A percentile compares a stretch with the other conserved stretches of the same genome.
Conservation (phyloP, 2,329 filamentous ascomycete species). For the Exophiala sideris region DNA sequence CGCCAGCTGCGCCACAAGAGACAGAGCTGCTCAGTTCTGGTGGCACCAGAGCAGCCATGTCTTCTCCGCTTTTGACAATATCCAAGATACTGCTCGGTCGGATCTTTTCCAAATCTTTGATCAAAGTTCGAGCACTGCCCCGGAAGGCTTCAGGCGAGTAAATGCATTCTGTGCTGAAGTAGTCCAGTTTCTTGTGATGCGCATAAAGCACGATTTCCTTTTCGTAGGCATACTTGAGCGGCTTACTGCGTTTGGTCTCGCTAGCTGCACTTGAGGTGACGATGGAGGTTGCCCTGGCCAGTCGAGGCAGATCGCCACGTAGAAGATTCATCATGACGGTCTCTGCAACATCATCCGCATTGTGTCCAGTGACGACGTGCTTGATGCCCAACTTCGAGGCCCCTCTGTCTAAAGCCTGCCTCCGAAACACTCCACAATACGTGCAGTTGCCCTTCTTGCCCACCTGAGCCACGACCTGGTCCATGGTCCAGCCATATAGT, state of each 20-base stretch:
- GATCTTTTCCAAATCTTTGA: constrained; percentile 93
- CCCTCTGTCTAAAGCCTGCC: constrained; percentile 89
- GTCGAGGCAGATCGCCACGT: constrained; percentile 79
- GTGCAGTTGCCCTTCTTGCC: constrained; percentile 99
- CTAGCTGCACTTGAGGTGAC: constrained; percentile 73
- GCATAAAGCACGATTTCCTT: constrained; percentile 99
- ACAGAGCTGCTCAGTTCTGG: constrained; percentile 47
- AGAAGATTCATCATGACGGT: constrained; percentile 97
- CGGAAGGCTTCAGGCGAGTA: constrained; percentile 97
- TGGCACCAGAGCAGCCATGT: constrained; percentile 87
- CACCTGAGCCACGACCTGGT: constrained; percentile 92
- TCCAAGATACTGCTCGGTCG: constrained; percentile 92
- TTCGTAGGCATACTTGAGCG: constrained; percentile 96
- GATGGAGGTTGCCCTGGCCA: constrained; percentile 87
- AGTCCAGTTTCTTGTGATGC: constrained; percentile 93
- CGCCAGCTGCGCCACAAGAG: constrained; percentile 31
- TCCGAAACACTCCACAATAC: constrained; percentile 92
- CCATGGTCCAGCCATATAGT: constrained; percentile 98
- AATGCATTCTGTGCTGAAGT: constrained; percentile 97
- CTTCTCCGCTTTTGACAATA: constrained; percentile 90
- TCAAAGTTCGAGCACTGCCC: constrained; percentile 82
- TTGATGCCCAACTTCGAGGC: constrained; percentile 81
- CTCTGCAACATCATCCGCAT: constrained; percentile 95
- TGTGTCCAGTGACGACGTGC: constrained; percentile 96
- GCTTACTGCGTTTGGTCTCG: constrained; percentile 92